These are phyloP conservation scores for Yamadazyma epiphylla DNA, from an alignment of 1,139 yeast species.

Conservation along the genomic window DNA sequence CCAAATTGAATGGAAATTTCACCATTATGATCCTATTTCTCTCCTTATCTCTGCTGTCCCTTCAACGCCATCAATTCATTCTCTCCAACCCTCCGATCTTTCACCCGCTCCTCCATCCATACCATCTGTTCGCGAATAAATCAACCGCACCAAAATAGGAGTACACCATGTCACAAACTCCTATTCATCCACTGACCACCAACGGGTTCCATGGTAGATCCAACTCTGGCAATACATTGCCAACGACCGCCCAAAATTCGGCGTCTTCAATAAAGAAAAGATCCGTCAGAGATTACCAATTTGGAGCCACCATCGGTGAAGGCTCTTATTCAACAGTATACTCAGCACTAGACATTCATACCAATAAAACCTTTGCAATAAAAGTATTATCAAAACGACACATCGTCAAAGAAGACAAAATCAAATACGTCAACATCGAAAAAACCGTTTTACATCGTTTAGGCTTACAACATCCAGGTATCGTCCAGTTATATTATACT, in stretches of 20 bases:
- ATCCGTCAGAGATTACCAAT: constrained; percentile 64
- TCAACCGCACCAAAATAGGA: background rate
- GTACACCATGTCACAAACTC: background rate
- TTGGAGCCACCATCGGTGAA: constrained; percentile 72
- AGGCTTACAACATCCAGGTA: constrained; percentile 63
- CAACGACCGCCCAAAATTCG: background rate
- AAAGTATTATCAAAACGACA: constrained; percentile 72
- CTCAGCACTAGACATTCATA: constrained; percentile 59
- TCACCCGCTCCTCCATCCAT: too few species aligned
- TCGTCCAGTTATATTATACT: constrained; percentile 69
- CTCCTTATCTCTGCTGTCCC: too few species aligned
- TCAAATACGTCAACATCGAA: constrained; percentile 75
- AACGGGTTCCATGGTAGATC: too few species aligned
- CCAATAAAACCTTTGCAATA: constrained; percentile 62
- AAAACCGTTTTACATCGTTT: constrained; percentile 69
- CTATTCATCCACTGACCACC: too few species aligned
- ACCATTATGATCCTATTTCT: too few species aligned
- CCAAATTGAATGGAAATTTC: too few species aligned
- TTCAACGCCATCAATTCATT: too few species aligned
- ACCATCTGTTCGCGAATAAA: background rate
- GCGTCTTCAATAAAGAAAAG: constrained; percentile 16
- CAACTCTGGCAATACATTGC: constrained; percentile 1
- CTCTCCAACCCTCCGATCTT: too few species aligned
- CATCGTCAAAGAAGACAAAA: constrained; percentile 73
- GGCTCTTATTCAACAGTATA: constrained; percentile 80